Base-by-base conservation (phyloP, 371 early-diverging fungal genomes). In the Nematocida sp. region DNA sequence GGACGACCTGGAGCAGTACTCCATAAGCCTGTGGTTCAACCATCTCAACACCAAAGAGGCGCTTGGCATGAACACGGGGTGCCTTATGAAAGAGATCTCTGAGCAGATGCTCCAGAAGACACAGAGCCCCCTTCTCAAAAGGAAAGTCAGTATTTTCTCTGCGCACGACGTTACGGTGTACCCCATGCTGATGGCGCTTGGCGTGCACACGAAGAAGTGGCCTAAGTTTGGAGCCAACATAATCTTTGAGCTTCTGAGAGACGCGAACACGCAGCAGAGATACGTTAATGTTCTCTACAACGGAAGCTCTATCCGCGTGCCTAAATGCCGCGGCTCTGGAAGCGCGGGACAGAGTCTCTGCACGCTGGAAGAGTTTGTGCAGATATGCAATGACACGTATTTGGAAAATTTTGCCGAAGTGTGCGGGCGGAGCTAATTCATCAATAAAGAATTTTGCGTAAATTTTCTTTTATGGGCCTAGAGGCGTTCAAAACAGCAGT, bases 101-200 rank as follows among this genome's bases (percentile, higher is more conserved):
- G 63, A 70, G 31, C 25, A 19, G 3, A 49, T 70, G 51, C 1
- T 70, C 45, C 13, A 17, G n/a, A 70, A 70, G 62, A 41, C 48
- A 7, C n/a, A 32, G 19, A 56, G 32, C 29, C 13, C 23, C 36
- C 15, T 2, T 11, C 19, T n/a, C 1, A 2, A 2, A 4, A 4
- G 54, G 7, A 70, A 70, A 34, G 62, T 48, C 2, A 58, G 60
- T 62, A 48, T 70, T 25, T 70, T 58, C 52, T 70, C 74, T 17
- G 74, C 74, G n/a, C 74, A 70, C 48, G 74, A 70, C 46, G 58
- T 70, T 5, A 70, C 74, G 13, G 62, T 70, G 25, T 70, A 70
- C 40, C 74, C 74, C 21, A 7, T 70, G 4, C 74, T 70, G 3
- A 70, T 60, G 63, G 62, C 74, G 2, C 21, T 60, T 4, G 74